Percentiles rank a stretch among this genome's conserved stretches.
Evolutionary conservation across 2,329 filamentous ascomycete species (phyloP).

Genomic region (Epicoccum sorghinum): DNA sequence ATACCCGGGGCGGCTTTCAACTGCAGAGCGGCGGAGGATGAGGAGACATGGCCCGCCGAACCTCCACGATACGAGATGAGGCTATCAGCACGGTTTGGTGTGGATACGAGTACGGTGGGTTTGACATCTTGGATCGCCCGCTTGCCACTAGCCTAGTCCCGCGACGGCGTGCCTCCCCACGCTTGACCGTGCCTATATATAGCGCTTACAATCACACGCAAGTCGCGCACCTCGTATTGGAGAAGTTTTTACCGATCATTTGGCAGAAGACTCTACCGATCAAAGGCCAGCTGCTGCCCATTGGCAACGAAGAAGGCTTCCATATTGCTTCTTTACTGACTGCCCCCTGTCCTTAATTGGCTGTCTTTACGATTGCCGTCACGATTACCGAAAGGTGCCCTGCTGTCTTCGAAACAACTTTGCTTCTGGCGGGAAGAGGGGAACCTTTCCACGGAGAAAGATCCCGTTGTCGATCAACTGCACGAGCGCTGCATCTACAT

Average conservation of each 20-base stretch:
- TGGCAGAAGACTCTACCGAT: neutral
- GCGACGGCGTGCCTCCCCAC: slow-evolving; percentile 13
- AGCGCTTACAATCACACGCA: slow-evolving; percentile 9
- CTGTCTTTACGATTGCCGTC: neutral
- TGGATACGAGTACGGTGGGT: slow-evolving; percentile 4
- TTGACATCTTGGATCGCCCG: slow-evolving; percentile 13
- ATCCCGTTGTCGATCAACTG: neutral
- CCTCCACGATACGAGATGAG: slow-evolving; percentile 3
- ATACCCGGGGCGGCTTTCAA: slow-evolving; percentile 25
- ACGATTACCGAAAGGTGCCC: neutral
- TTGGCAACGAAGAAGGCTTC: neutral
- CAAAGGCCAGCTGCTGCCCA: neutral
- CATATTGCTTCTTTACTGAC: neutral
- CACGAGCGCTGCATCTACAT: neutral
- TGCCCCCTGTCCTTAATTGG: neutral
- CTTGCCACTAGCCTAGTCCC: slow-evolving; percentile 14
- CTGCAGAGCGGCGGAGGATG: slow-evolving; percentile 3
- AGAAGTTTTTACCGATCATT: neutral
- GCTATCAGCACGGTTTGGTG: slow-evolving; percentile 5
- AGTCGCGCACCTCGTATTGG: slow-evolving; percentile 5
- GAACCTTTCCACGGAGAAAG: neutral
- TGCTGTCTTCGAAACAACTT: slow-evolving; percentile 8
- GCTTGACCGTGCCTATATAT: slow-evolving; percentile 9
- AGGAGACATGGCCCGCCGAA: slow-evolving; percentile 11
- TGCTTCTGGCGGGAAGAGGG: slow-evolving; percentile 6